Percentiles rank a stretch among this genome's conserved stretches.
Evolutionary conservation across 1,139 yeast genomes (phyloP).

Genomic region (Yamadazyma atlantica): DNA sequence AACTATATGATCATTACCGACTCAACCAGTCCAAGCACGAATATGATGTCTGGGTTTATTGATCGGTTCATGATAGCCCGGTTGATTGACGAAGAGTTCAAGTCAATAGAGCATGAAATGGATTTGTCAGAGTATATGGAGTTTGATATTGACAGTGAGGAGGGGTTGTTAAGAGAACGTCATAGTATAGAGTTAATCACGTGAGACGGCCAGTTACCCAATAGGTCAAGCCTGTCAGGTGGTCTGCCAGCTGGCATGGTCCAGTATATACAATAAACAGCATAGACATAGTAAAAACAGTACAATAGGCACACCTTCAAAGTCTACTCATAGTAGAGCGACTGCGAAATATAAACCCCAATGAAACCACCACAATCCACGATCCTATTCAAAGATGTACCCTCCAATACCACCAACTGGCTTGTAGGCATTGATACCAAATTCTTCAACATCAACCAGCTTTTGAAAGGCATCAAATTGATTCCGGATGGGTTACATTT

Average conservation of each 20-base stretch:
- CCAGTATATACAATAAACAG: no score
- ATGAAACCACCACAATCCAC: constrained; percentile 26
- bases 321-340: no score
- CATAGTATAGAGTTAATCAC: constrained; percentile 31
- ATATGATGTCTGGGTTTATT: constrained; percentile 38
- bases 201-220: no score
- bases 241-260: no score
- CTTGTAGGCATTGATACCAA: constrained; percentile 31
- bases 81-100: constrained; percentile 31
- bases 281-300: no score
- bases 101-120: constrained; percentile 18
- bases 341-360: constrained; percentile 7
- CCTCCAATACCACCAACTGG: constrained; percentile 19
- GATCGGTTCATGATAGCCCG: constrained; percentile 39
- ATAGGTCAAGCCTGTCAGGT: no score
- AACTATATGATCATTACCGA: constrained; percentile 33
- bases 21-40: constrained; percentile 15
- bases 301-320: no score
- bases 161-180: constrained; percentile 16
- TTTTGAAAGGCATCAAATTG: constrained; percentile 25
- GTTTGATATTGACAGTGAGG: constrained; percentile 18
- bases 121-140: constrained; percentile 4
- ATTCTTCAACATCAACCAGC: constrained; percentile 22
- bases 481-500: constrained; percentile 30
- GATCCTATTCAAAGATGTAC: constrained; percentile 18